These are phyloP conservation scores for Nicotiana noctiflora DNA, from an alignment of 257 asterid genomes.

Conservation along the genomic window DNA sequence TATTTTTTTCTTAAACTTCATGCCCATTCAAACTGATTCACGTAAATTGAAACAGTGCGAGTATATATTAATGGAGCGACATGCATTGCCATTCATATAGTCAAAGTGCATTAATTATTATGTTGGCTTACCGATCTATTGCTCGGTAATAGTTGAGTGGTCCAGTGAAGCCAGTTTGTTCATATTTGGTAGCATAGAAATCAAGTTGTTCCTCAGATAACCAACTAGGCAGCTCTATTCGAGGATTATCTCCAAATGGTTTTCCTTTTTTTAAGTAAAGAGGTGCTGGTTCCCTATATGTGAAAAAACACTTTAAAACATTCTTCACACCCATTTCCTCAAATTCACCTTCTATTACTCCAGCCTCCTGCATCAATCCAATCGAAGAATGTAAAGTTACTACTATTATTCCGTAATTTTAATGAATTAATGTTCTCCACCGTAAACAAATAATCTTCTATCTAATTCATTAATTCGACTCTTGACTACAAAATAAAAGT, in stretches of 20 bases:
- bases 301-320: slow-evolving; percentile 32
- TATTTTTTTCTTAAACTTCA: too few relatives aligned
- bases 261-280: slow-evolving; percentile 41
- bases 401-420: too few relatives aligned
- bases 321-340: slow-evolving; percentile 36
- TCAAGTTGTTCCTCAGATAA: slow-evolving; percentile 41
- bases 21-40: too few relatives aligned
- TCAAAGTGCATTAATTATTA: neutral
- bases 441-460: neutral
- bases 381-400: neutral
- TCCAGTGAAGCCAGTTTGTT: slow-evolving; percentile 58
- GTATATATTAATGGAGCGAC: too few relatives aligned
- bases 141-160: slow-evolving; percentile 61
- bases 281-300: slow-evolving; percentile 44
- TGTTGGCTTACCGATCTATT: slow-evolving; percentile 38
- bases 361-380: slow-evolving; percentile 36
- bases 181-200: slow-evolving; percentile 42
- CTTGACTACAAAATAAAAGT: too few relatives aligned
- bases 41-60: too few relatives aligned
- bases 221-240: slow-evolving; percentile 44
- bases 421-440: neutral
- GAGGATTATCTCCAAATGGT: slow-evolving; percentile 5
- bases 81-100: too few relatives aligned
- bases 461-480: too few relatives aligned
- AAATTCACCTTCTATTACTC: slow-evolving; percentile 55